Evolutionary conservation across 2,329 filamentous ascomycete genomes (phyloP), one percentile per base, ranked within the genome.

Genomic region (Claviceps capensis): DNA sequence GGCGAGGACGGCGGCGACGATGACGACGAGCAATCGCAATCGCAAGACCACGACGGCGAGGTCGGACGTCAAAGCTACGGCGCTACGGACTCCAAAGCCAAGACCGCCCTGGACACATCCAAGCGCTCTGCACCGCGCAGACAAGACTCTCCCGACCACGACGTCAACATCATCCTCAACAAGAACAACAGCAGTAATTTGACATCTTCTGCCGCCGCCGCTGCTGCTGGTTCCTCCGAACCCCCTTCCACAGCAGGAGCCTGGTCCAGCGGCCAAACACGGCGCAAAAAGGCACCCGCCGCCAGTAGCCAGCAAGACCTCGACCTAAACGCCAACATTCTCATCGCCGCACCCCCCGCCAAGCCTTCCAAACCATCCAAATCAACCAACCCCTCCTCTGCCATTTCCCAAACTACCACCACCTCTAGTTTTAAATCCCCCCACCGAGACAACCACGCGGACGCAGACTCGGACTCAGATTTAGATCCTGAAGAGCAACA

Each of bases 61-160:
- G 70, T 84, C 49, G 90, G 90, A 13, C 82, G 91, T 55, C 77
- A 81, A 56, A 78, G 76, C 48, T 91, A 83, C 60, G 86, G 85
- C 23, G 78, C 66, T 40, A 62, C 70, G 11, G 14, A 44, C 41
- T 34, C 48, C 19, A 44, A 38, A 36, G 30, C 30, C 48, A 43
- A 16, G 64, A 59, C 65, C 3, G 60, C 66, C 26, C 47, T 62
- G 13, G 61, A 67, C 41, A 62, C 61, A 7, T 61, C 63, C 16
- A 57, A 55, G 36, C 58, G 58, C 54, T 43, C 48, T 22, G 59
- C 53, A 23, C 58, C 64, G 42, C 64, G 62, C 49, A 65, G 66
- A 58, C 44, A 58, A 26, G 55, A 62, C 14, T 58, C 60, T 6
- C 58, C 59, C 8, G 59, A 60, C 11, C 61, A 61, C 5, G 59